A percentile compares a stretch with the other conserved stretches of the same genome.
Evolutionary conservation across 2,329 filamentous ascomycete genomes (phyloP).

Genomic region (Mollisiaceae sp.): DNA sequence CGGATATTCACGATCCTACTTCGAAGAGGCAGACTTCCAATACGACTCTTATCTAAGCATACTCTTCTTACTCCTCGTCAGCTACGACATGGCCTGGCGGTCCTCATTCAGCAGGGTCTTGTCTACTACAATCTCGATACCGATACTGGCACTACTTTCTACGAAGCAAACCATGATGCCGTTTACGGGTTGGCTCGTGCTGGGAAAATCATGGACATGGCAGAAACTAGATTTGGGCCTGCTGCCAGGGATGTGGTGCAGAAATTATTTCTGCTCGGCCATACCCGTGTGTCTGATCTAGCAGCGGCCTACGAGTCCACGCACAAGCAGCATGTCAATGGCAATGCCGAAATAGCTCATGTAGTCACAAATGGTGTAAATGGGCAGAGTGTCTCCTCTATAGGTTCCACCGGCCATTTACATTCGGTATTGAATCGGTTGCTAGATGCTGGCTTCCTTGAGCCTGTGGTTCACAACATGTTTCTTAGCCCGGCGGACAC

Average conservation of each 20-base stretch:
- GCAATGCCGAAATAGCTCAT: conserved; percentile 33
- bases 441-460: conserved; percentile 70
- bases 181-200: conserved; percentile 83
- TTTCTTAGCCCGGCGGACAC: conserved; percentile 67
- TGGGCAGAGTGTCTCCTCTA: conserved; percentile 14
- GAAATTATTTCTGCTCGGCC: conserved; percentile 76
- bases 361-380: conserved; percentile 27
- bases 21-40: conserved; percentile 76
- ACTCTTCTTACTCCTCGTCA: conserved; percentile 77
- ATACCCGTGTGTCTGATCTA: conserved; percentile 74
- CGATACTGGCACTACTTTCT: conserved; percentile 69
- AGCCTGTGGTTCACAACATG: conserved; percentile 62
- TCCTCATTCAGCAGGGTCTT: conserved; percentile 88
- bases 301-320: conserved; percentile 61
- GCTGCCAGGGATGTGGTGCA: conserved; percentile 76
- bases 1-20: conserved; percentile 83
- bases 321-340: conserved; percentile 37
- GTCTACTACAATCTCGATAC: conserved; percentile 73
- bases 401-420: conserved; percentile 45
- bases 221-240: conserved; percentile 76
- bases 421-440: conserved; percentile 51
- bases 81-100: conserved; percentile 79
- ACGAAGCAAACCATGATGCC: conserved; percentile 80
- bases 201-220: conserved; percentile 79
- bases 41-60: conserved; percentile 71